These are phyloP conservation scores for Magnolia sinica DNA, from an alignment of 164 flowering plant genomes.

Conservation along the genomic window DNA sequence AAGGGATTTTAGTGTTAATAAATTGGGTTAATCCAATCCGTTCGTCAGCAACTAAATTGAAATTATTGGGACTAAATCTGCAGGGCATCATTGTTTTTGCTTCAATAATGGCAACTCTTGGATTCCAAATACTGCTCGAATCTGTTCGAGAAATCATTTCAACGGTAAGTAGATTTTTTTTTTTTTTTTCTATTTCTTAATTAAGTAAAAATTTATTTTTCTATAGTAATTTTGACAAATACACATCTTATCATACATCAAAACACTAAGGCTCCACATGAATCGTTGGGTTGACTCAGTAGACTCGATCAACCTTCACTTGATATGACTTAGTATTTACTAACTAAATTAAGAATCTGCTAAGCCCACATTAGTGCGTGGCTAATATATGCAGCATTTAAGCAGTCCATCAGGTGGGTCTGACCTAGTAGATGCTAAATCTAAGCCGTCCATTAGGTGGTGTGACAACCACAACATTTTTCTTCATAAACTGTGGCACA, in stretches of 20 bases:
- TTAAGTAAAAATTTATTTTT: no score
- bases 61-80: conserved; percentile 5
- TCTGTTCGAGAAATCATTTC: conserved; percentile 47
- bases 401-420: no score
- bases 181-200: not conserved
- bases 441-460: no score
- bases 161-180: conserved; percentile 29
- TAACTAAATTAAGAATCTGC: no score
- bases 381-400: no score
- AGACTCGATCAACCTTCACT: not conserved
- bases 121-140: conserved; percentile 63
- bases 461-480: no score
- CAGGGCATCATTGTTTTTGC: conserved; percentile 85
- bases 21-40: not conserved
- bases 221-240: not conserved
- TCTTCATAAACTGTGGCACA: no score
- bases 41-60: not conserved
- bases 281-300: not conserved
- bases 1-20: not conserved
- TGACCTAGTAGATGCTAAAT: no score
- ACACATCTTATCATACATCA: not conserved
- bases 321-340: not conserved
- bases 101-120: conserved; percentile 80
- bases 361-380: no score
- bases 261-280: not conserved